Percentiles rank a stretch among this genome's conserved stretches.
phyloP scores from a whole-genome alignment of 2,329 filamentous ascomycete species.

The Fusarium sublunatum region DNA sequence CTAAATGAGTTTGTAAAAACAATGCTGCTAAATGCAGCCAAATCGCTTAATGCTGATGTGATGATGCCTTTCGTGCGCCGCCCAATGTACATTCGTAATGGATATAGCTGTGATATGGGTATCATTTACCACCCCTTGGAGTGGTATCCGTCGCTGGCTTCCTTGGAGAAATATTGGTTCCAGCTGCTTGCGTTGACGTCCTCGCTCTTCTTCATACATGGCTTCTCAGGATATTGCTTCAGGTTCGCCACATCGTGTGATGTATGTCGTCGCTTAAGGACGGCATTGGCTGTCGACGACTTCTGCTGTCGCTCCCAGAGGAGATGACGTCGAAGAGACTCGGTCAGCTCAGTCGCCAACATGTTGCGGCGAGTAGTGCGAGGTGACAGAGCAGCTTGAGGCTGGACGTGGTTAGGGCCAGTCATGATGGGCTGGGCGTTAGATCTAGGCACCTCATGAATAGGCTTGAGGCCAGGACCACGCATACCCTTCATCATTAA shows the following conservation, averaged over 20 bases:
- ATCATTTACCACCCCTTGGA: conserved; percentile 56
- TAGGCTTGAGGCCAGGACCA: conserved; percentile 62
- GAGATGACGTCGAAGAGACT: conserved; percentile 89
- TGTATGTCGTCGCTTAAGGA: conserved; percentile 89
- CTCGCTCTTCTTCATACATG: conserved; percentile 68
- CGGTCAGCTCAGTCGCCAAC: conserved; percentile 93
- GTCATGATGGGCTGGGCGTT: conserved; percentile 81
- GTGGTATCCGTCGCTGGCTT: conserved; percentile 66
- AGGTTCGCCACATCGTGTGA: conserved; percentile 91
- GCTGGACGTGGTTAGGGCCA: conserved; percentile 70
- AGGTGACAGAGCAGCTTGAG: conserved; percentile 85
- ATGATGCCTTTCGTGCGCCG: conserved; percentile 48
- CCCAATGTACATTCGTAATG: conserved; percentile 45
- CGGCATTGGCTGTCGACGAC: conserved; percentile 86
- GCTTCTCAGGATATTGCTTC: conserved; percentile 79
- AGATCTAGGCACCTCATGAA: conserved; percentile 74
- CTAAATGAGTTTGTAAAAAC: conserved; percentile 36
- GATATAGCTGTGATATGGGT: conserved; percentile 41
- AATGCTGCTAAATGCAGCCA: conserved; percentile 43
- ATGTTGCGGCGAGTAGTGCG: conserved; percentile 94
- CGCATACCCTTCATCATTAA: conserved; percentile 72
- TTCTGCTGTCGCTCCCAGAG: conserved; percentile 97
- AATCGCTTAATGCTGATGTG: conserved; percentile 46
- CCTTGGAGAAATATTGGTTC: conserved; percentile 88
- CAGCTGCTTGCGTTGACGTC: conserved; percentile 77